A percentile compares a stretch with the other conserved stretches of the same genome.
phyloP scores from a whole-genome alignment of 495 filamentous ascomycete species.

The Hyaloscypha finlandica region DNA sequence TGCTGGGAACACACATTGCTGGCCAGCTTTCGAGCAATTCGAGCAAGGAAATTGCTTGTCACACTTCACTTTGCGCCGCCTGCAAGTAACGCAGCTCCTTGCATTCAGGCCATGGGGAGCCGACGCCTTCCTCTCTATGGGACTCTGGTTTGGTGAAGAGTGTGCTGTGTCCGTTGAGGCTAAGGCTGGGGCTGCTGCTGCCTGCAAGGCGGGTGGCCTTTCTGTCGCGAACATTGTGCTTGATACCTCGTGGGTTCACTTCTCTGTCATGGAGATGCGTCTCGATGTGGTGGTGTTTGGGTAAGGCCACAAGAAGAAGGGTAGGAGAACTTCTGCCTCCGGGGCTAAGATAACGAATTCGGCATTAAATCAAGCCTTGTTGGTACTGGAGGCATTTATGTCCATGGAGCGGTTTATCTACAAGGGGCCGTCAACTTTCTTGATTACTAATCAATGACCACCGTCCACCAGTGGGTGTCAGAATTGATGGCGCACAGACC shows the following conservation, averaged over 20 bases:
- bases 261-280: background rate
- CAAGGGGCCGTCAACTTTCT: background rate
- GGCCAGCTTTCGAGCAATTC: slow-evolving; percentile 77
- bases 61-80: slow-evolving; percentile 82
- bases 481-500: too few species aligned
- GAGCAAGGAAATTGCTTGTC: slow-evolving; percentile 83
- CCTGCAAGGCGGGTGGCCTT: background rate
- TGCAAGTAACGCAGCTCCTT: slow-evolving; percentile 82
- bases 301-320: background rate
- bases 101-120: slow-evolving; percentile 49
- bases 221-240: slow-evolving; percentile 4
- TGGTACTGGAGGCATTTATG: background rate
- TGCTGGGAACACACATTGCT: slow-evolving; percentile 81
- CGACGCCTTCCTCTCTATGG: slow-evolving; percentile 24
- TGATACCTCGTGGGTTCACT: background rate
- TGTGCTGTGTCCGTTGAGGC: background rate
- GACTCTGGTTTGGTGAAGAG: slow-evolving; percentile 1
- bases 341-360: background rate
- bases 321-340: background rate
- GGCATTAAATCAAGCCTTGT: background rate
- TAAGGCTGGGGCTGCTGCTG: background rate
- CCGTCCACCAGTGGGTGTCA: too few species aligned
- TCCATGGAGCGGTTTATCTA: background rate
- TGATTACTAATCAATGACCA: background rate
- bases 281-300: background rate